These are phyloP conservation scores for Isoetes taiwanensis DNA, from an alignment of 75 land plant species.

Conservation along the genomic window DNA sequence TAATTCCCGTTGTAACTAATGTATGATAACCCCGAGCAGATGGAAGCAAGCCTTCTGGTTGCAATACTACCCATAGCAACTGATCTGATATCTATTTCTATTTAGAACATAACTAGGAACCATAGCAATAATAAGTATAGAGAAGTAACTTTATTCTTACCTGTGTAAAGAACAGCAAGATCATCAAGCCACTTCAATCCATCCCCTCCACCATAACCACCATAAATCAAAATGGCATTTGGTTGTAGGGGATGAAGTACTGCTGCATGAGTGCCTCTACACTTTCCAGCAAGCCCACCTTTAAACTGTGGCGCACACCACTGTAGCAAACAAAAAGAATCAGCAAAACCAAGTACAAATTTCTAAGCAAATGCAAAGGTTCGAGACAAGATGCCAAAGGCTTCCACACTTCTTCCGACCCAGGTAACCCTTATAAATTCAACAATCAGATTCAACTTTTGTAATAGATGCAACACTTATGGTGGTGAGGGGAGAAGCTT, in stretches of 20 bases:
- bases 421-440: too few species aligned
- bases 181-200: slow-evolving; percentile 25
- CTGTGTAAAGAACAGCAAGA: slow-evolving; percentile 27
- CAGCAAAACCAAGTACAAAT: background rate
- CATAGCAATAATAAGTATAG: background rate
- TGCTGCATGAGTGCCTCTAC: slow-evolving; percentile 40
- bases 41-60: slow-evolving; percentile 22
- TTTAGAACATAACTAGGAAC: background rate
- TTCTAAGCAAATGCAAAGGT: too few species aligned
- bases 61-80: slow-evolving; percentile 26
- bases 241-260: slow-evolving; percentile 25
- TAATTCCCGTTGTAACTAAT: slow-evolving; percentile 21
- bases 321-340: slow-evolving; percentile 6
- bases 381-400: too few species aligned
- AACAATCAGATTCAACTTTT: too few species aligned
- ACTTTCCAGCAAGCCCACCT: slow-evolving; percentile 9
- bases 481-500: too few species aligned
- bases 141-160: slow-evolving; percentile 1
- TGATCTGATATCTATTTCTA: slow-evolving; percentile 10
- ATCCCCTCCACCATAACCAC: slow-evolving; percentile 30
- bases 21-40: slow-evolving; percentile 37
- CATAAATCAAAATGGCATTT: slow-evolving; percentile 23
- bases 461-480: too few species aligned
- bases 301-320: slow-evolving; percentile 22
- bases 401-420: too few species aligned